Percentiles rank a stretch among this genome's conserved stretches.
Conservation (phyloP, 2,329 filamentous ascomycete genomes). For the Claviceps spartinae region DNA sequence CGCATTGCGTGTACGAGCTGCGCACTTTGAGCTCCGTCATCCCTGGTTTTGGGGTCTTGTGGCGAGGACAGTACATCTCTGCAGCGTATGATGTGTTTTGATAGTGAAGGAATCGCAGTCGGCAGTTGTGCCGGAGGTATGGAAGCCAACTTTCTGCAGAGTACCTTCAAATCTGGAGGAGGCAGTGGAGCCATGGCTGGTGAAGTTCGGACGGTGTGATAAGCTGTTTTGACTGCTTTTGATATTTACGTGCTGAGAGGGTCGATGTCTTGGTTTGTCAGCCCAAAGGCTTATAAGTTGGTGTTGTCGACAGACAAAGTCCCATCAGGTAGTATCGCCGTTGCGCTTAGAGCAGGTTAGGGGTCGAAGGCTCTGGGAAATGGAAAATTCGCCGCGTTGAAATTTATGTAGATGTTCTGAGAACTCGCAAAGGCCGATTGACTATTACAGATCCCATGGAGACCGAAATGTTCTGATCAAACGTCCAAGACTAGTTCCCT, state of each 20-base stretch:
- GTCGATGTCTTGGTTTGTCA: background rate
- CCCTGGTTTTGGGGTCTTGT: constrained; percentile 46
- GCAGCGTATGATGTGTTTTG: constrained; percentile 43
- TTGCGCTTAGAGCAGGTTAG: background rate
- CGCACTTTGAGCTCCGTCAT: constrained; percentile 47
- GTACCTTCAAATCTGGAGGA: constrained; percentile 46
- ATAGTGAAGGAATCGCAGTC: constrained; percentile 55
- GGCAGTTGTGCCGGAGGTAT: constrained; percentile 63
- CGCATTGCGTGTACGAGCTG: constrained; percentile 72
- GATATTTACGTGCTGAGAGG: background rate
- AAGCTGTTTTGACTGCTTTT: background rate
- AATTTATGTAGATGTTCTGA: no score
- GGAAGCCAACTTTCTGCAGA: constrained; percentile 58
- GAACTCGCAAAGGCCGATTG: background rate
- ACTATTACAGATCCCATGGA: background rate
- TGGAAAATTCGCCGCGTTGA: background rate
- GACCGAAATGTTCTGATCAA: background rate
- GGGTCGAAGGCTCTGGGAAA: background rate
- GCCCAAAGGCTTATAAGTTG: background rate
- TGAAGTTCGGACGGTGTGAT: background rate
- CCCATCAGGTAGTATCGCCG: background rate
- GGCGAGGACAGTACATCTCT: constrained; percentile 48
- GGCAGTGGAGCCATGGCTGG: constrained; percentile 5
- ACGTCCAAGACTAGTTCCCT: background rate
- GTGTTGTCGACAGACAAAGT: background rate